phyloP scores from a whole-genome alignment of 1,284 basidiomycete species.

The Amylostereum chailletii region DNA sequence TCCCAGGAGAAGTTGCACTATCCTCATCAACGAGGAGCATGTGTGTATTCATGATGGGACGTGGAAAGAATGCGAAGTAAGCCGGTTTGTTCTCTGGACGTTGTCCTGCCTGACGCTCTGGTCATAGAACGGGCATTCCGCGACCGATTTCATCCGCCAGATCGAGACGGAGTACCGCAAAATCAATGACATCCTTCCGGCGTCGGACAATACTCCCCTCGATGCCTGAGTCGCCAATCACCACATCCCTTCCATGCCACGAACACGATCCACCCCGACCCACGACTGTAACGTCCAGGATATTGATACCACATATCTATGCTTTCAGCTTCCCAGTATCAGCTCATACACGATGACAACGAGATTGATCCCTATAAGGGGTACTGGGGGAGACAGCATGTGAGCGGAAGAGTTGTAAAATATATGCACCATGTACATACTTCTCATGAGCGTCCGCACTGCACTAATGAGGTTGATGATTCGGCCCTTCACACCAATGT shows the following conservation, averaged over 20 bases:
- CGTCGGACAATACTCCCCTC: not conserved
- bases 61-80: conserved; percentile 82
- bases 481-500: conserved; percentile 75
- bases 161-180: conserved; percentile 69
- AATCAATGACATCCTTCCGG: conserved; percentile 33
- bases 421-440: conserved; percentile 40
- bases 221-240: not conserved
- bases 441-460: conserved; percentile 90
- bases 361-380: conserved; percentile 77
- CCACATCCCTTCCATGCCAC: no score
- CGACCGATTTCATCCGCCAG: conserved; percentile 68
- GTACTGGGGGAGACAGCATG: conserved; percentile 47
- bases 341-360: conserved; percentile 79
- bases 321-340: conserved; percentile 41
- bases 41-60: conserved; percentile 72
- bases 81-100: conserved; percentile 17
- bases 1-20: conserved; percentile 74
- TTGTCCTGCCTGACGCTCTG: conserved; percentile 3
- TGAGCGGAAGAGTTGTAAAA: not conserved
- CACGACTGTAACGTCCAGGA: no score
- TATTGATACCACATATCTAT: conserved; percentile 2
- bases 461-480: conserved; percentile 89
- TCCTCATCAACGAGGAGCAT: conserved; percentile 60
- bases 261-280: no score
- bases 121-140: conserved; percentile 62